Base-by-base conservation (phyloP, 257 asterid genomes). In the Gentiana macrophylla region DNA sequence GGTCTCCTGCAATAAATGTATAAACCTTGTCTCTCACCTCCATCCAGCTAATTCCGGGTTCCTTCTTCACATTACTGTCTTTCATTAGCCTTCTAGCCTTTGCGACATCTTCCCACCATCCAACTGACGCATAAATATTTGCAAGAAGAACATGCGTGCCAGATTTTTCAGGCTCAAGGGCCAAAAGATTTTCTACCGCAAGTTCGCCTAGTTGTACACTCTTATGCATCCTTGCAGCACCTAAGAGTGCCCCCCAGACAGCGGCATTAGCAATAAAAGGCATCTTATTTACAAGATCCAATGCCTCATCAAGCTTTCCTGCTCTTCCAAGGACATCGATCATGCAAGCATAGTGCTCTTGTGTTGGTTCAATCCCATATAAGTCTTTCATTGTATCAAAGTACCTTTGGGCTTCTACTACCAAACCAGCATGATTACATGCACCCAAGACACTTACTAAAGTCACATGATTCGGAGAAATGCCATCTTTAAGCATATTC, bases 321-420 rank as follows among this genome's bases (percentile, higher is more conserved):
- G 91, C 81, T 61, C 96, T 67, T 13, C 89, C 92, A 54, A 84
- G 92, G 63, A 72, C 81, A 70, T 86, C 96, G 56, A 86, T 76
- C 94, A 84, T 79, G 82, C 96, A 86, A 50, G 96, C 88, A 53
- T 79, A 86, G 66, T 84, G 96, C 74, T 86, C 96, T 64, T 70
- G 82, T 3, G 79, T 77, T 11, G 82, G 84, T 63, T 84, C 79
- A 47, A 84, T 71, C 13, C 84, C 82, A 53, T 77, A 81, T 43
- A 52, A 53, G 60, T 68, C 73, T 64, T 64, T 67, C 94, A 86
- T 84, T 12, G 70, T 67, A 55, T 74, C 74, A 35, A 86, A 86
- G 52, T 77, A 78, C 59, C 57, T 35, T 56, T 72, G 75, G 48
- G 92, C 96, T 62, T 84, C 94, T 7, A 73, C 53, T 44, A 86